Evolutionary conservation across 2,329 filamentous ascomycete genomes (phyloP).

Genomic region (Pleomassaria siparia): DNA sequence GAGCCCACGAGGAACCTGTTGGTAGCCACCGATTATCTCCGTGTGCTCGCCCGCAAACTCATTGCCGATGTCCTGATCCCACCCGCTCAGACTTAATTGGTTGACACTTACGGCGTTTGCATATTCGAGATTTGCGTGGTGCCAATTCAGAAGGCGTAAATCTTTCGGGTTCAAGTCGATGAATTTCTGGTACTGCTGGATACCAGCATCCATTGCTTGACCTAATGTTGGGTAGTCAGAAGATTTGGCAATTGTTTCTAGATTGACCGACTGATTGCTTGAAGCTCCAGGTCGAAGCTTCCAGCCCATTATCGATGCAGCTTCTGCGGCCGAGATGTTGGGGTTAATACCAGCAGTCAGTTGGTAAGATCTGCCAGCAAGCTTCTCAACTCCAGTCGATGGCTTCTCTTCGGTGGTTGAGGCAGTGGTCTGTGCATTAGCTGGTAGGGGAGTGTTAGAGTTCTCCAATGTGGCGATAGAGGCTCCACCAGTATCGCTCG

Average conservation of each 20-base stretch:
- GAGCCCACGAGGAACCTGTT: conserved; percentile 85
- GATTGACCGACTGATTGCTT: conserved; percentile 67
- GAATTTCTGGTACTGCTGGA: conserved; percentile 81
- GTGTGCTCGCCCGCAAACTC: conserved; percentile 96
- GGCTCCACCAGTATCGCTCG: conserved; percentile 55
- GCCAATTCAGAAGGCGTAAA: conserved; percentile 92
- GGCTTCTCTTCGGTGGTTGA: conserved; percentile 46
- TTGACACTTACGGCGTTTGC: conserved; percentile 90
- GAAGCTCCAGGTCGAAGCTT: conserved; percentile 63
- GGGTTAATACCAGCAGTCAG: conserved; percentile 69
- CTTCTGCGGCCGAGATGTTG: conserved; percentile 72
- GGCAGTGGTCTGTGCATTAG: conserved; percentile 51
- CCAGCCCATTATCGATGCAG: conserved; percentile 84
- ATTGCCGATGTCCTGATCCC: conserved; percentile 97
- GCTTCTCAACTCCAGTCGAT: conserved; percentile 57
- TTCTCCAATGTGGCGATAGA: conserved; percentile 76
- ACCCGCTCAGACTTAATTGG: conserved; percentile 82
- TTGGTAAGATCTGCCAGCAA: conserved; percentile 70
- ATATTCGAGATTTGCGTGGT: conserved; percentile 96
- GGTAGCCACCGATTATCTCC: conserved; percentile 91
- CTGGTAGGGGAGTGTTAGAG: conserved; percentile 53
- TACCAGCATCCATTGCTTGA: conserved; percentile 88
- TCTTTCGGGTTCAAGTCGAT: conserved; percentile 84
- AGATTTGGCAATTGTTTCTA: conserved; percentile 65
- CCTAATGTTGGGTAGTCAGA: conserved; percentile 73